Evolutionary conservation across 768 basidiomycete genomes (phyloP).

Genomic region (Collybiopsis luxurians): DNA sequence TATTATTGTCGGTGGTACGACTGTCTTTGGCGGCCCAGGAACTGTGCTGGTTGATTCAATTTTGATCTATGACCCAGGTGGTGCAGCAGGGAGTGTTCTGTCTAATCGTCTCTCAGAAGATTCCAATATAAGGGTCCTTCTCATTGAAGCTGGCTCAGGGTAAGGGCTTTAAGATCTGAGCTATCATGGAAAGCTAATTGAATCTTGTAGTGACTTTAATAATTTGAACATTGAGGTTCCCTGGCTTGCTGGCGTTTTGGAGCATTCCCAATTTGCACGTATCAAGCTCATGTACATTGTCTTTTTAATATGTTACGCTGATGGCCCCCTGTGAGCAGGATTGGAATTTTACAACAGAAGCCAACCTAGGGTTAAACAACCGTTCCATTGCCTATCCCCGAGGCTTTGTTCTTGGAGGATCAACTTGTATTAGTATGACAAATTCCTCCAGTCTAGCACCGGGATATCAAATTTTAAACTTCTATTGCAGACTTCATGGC

Average conservation of each 20-base stretch:
- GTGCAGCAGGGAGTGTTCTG: slow-evolving; percentile 32
- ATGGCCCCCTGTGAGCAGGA: slow-evolving; percentile 1
- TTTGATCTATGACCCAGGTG: slow-evolving; percentile 1
- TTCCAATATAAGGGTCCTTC: slow-evolving; percentile 31
- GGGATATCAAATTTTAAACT: background rate
- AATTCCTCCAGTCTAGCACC: background rate
- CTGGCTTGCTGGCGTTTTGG: slow-evolving; percentile 2
- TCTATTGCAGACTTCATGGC: slow-evolving; percentile 21
- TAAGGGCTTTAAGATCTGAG: slow-evolving; percentile 10
- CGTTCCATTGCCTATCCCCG: slow-evolving; percentile 22
- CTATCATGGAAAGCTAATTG: background rate
- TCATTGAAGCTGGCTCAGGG: slow-evolving; percentile 32
- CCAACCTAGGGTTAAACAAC: slow-evolving; percentile 22
- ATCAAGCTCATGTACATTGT: slow-evolving; percentile 19
- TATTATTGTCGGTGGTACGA: slow-evolving; percentile 19
- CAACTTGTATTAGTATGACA: slow-evolving; percentile 25
- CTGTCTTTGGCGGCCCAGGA: background rate
- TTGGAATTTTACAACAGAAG: slow-evolving; percentile 25
- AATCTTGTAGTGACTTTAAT: background rate
- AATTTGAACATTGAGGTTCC: slow-evolving; percentile 7
- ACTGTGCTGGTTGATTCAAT: background rate
- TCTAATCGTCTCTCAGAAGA: slow-evolving; percentile 43
- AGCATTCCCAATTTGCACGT: slow-evolving; percentile 8
- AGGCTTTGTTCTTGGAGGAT: slow-evolving; percentile 27
- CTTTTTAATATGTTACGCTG: background rate